Evolutionary conservation across 805 yeast genomes (phyloP).

Genomic region (Yarrowia keelungensis): DNA sequence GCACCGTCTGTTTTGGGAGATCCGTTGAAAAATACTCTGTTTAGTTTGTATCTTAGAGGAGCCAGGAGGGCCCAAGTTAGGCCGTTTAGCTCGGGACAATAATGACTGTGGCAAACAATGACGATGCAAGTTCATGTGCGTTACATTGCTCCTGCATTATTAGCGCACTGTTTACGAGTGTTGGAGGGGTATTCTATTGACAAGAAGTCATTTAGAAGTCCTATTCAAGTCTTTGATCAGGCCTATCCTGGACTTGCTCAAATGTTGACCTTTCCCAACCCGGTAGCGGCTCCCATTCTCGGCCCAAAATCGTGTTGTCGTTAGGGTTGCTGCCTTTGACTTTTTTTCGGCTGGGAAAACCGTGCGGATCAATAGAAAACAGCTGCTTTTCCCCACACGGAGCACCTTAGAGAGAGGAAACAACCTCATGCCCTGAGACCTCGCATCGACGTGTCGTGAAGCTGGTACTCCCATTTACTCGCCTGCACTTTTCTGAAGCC

Average conservation of each 20-base stretch:
- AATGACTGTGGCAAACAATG: background rate
- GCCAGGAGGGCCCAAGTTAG: background rate
- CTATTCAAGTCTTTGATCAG: no score
- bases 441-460: no score
- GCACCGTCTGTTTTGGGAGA: conserved; percentile 8
- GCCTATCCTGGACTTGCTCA: no score
- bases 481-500: background rate
- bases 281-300: background rate
- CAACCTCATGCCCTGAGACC: background rate
- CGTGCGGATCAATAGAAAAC: conserved; percentile 7
- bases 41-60: background rate
- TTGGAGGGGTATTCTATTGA: no score
- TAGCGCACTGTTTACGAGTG: no score
- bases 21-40: background rate
- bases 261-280: no score
- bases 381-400: conserved; percentile 13
- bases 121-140: conserved; percentile 7
- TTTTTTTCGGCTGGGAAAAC: conserved; percentile 1
- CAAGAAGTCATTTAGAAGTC: no score
- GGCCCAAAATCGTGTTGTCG: background rate
- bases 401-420: background rate
- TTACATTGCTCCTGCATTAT: conserved; percentile 22
- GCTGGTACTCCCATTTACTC: background rate
- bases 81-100: background rate
- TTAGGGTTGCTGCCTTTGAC: background rate